Conservation (phyloP, 805 yeast species). For the Torulaspora indica region DNA sequence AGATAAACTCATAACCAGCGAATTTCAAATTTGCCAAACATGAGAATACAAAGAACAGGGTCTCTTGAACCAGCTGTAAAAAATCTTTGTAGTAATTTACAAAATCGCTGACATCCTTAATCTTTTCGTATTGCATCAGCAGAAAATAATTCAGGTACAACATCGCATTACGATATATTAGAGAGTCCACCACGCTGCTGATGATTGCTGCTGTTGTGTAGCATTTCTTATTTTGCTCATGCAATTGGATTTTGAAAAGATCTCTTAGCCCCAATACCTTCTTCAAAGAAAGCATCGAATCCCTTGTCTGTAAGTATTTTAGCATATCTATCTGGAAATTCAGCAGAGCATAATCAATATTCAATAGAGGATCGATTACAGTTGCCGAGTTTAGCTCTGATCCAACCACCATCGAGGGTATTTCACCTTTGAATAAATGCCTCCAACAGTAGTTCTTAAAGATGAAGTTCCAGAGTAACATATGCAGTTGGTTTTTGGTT, state of each 20-base stretch:
- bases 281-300: conserved; percentile 21
- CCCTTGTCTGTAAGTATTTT: conserved; percentile 29
- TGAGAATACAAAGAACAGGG: conserved; percentile 32
- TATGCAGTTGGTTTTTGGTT: conserved; percentile 19
- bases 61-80: conserved; percentile 27
- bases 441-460: conserved; percentile 32
- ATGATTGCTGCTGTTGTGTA: conserved; percentile 23
- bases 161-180: conserved; percentile 29
- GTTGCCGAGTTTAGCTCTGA: conserved; percentile 21
- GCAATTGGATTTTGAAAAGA: conserved; percentile 17
- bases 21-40: conserved; percentile 31
- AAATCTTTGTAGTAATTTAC: conserved; percentile 22
- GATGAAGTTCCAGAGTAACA: conserved; percentile 30
- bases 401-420: conserved; percentile 22
- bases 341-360: conserved; percentile 20
- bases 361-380: conserved; percentile 27
- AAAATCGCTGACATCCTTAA: conserved; percentile 20
- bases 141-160: conserved; percentile 24
- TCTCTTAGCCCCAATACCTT: conserved; percentile 21
- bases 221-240: conserved; percentile 26
- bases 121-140: conserved; percentile 27
- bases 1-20: conserved; percentile 33
- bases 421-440: conserved; percentile 29
- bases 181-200: conserved; percentile 27
- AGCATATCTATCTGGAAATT: conserved; percentile 25